phyloP scores from a whole-genome alignment of 345 rosid genomes.

The Streptanthus diversifolius region DNA sequence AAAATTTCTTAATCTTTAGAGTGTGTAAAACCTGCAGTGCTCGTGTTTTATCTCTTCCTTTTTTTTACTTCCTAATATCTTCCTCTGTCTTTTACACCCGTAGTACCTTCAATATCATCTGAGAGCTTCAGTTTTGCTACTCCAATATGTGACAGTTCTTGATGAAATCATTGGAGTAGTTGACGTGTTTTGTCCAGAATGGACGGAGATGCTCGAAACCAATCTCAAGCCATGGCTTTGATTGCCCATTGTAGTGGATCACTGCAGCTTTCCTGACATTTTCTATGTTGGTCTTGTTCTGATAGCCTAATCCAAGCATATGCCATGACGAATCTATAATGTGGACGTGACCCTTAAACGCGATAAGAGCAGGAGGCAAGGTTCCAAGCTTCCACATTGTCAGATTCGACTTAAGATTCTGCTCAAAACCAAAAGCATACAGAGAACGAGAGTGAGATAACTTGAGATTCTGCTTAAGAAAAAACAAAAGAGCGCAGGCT shows the following conservation, averaged over 20 bases:
- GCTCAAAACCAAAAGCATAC: conserved; percentile 22
- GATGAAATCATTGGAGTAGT: conserved; percentile 84
- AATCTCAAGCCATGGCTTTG: conserved; percentile 95
- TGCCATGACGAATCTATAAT: conserved; percentile 92
- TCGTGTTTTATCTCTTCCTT: conserved; percentile 12
- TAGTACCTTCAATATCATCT: conserved; percentile 22
- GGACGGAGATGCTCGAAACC: conserved; percentile 98
- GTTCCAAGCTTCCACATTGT: conserved; percentile 99
- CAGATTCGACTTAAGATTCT: conserved; percentile 89
- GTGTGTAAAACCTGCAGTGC: conserved; percentile 14
- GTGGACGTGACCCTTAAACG: conserved; percentile 82
- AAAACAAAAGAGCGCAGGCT: neutral
- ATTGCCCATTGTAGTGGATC: conserved; percentile 93
- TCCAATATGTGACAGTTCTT: conserved; percentile 94
- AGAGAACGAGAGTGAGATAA: neutral
- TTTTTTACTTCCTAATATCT: conserved; percentile 27
- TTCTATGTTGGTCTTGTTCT: conserved; percentile 63
- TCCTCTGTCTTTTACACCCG: conserved; percentile 35
- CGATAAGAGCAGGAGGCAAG: conserved; percentile 94
- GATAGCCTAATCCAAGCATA: conserved; percentile 97
- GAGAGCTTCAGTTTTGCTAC: conserved; percentile 42
- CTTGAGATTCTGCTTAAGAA: conserved; percentile 1
- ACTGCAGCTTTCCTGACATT: conserved; percentile 78
- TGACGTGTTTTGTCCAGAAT: conserved; percentile 89
- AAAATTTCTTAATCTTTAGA: conserved; percentile 9